phyloP scores from a whole-genome alignment of 805 yeast species.

The Zygosaccharomyces pseudorouxii region DNA sequence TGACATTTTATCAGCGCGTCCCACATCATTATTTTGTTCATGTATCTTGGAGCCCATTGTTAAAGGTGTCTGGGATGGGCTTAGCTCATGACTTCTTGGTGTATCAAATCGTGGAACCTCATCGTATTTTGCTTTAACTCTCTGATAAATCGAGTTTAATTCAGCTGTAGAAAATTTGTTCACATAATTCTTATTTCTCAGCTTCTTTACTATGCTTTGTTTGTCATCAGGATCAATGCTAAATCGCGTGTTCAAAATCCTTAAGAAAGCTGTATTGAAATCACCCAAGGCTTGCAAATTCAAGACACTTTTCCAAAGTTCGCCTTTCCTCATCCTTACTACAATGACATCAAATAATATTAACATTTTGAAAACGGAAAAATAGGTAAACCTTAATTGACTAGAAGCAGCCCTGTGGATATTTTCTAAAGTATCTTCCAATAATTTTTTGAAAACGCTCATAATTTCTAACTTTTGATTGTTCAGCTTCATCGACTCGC shows the following conservation, averaged over 20 bases:
- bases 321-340: slow-evolving; percentile 29
- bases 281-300: slow-evolving; percentile 19
- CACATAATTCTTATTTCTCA: slow-evolving; percentile 22
- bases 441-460: slow-evolving; percentile 23
- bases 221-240: slow-evolving; percentile 21
- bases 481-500: slow-evolving; percentile 3
- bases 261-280: slow-evolving; percentile 22
- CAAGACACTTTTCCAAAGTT: slow-evolving; percentile 23
- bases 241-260: slow-evolving; percentile 23
- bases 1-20: slow-evolving; percentile 18
- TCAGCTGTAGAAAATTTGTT: slow-evolving; percentile 11
- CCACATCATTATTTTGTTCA: slow-evolving; percentile 1
- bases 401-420: slow-evolving; percentile 26
- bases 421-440: slow-evolving; percentile 26
- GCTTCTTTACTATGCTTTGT: slow-evolving; percentile 17
- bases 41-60: neutral
- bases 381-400: slow-evolving; percentile 29
- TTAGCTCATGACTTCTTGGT: neutral
- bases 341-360: slow-evolving; percentile 31
- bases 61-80: neutral
- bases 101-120: neutral
- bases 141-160: slow-evolving; percentile 4
- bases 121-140: slow-evolving; percentile 1
- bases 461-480: slow-evolving; percentile 21
- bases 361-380: slow-evolving; percentile 31